Conservation (phyloP, 176 grass and related monocot genomes). For the Tuctoria greenei region DNA sequence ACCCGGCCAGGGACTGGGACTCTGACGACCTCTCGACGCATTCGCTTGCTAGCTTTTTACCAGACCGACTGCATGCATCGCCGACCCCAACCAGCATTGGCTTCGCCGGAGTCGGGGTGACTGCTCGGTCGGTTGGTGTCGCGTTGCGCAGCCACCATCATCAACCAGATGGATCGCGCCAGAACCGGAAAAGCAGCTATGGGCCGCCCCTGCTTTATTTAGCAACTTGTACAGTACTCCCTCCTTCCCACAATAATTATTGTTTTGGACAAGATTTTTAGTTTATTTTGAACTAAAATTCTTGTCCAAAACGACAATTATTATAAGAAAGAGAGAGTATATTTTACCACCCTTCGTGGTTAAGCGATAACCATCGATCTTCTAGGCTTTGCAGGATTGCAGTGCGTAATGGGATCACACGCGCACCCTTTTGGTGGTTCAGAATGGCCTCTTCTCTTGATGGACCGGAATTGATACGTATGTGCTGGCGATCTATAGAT, state of each 20-base stretch:
- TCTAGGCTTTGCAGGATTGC: not conserved
- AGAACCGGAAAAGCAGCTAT: not conserved
- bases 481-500: not conserved
- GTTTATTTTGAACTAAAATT: too few relatives aligned
- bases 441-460: not conserved
- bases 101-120: not conserved
- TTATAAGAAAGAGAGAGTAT: too few relatives aligned
- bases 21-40: not conserved
- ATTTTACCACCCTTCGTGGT: not conserved
- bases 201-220: not conserved
- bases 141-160: not conserved
- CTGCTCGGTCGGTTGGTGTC: not conserved
- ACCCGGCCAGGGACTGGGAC: not conserved
- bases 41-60: too few relatives aligned
- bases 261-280: too few relatives aligned
- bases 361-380: not conserved
- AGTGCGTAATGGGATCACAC: constrained; percentile 29
- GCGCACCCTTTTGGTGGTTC: constrained; percentile 15
- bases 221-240: not conserved
- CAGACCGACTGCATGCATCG: not conserved
- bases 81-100: not conserved
- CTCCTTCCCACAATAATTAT: too few relatives aligned
- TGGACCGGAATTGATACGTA: not conserved
- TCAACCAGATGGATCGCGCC: too few relatives aligned
- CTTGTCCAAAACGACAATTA: too few relatives aligned